Conservation (phyloP, 2,329 filamentous ascomycete species). For the Mariannaea elegans region DNA sequence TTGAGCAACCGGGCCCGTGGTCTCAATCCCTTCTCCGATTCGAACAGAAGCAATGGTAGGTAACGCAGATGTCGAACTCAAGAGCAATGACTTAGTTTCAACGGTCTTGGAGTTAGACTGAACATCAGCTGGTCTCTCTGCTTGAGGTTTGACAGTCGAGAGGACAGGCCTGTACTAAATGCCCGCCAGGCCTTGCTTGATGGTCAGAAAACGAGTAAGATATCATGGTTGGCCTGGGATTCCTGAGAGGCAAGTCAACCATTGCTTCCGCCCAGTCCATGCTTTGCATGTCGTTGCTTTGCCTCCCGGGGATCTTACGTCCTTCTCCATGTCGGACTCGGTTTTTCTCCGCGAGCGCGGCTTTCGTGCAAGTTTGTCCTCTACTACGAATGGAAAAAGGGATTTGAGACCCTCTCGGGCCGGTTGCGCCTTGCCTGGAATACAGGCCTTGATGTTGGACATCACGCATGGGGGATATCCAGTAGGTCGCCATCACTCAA, state of each 20-base stretch:
- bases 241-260: too few relatives aligned
- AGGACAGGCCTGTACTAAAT: too few relatives aligned
- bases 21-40: conserved; percentile 11
- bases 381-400: background rate
- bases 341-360: too few relatives aligned
- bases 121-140: background rate
- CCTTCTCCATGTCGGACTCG: too few relatives aligned
- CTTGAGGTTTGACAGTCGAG: background rate
- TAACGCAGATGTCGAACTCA: background rate
- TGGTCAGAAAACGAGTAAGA: too few relatives aligned
- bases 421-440: background rate
- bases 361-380: background rate
- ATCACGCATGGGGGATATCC: background rate
- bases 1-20: conserved; percentile 18
- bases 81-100: background rate
- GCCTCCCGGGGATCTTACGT: too few relatives aligned
- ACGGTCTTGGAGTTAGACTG: background rate
- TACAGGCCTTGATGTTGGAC: background rate
- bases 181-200: too few relatives aligned
- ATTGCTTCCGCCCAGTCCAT: too few relatives aligned
- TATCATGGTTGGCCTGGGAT: too few relatives aligned
- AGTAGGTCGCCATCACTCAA: background rate
- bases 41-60: background rate
- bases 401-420: background rate
- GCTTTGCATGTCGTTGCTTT: too few relatives aligned